Conservation (phyloP, 1,284 basidiomycete genomes). For the Entoloma clypeatum region DNA sequence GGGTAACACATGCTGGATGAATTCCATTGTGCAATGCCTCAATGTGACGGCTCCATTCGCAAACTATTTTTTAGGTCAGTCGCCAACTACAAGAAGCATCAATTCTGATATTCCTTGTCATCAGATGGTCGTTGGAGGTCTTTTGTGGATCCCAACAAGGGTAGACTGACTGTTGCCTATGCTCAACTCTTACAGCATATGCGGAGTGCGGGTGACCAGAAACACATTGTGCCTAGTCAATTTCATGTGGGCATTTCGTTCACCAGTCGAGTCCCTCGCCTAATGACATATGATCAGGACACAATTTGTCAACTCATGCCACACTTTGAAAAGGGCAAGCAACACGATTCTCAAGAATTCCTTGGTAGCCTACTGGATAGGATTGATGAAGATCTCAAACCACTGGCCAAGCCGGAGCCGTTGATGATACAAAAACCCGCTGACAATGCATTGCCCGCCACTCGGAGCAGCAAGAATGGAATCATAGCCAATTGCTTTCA, state of each 20-base stretch:
- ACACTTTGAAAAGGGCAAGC: conserved; percentile 88
- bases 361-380: conserved; percentile 93
- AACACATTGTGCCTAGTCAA: conserved; percentile 77
- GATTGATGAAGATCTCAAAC: conserved; percentile 94
- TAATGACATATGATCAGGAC: conserved; percentile 43
- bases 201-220: conserved; percentile 86
- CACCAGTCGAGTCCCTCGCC: background rate
- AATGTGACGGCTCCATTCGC: conserved; percentile 90
- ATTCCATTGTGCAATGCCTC: conserved; percentile 94
- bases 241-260: conserved; percentile 67
- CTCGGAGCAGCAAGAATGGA: conserved; percentile 89
- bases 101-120: conserved; percentile 3
- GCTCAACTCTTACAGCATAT: conserved; percentile 81
- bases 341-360: conserved; percentile 98
- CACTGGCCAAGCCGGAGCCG: conserved; percentile 83
- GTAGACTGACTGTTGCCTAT: conserved; percentile 80
- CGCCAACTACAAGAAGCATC: conserved; percentile 2
- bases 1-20: conserved; percentile 99
- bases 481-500: conserved; percentile 97
- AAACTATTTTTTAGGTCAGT: conserved; percentile 79
- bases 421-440: conserved; percentile 88
- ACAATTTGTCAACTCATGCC: conserved; percentile 83
- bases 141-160: conserved; percentile 86
- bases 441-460: conserved; percentile 91
- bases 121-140: conserved; percentile 83